Evolutionary conservation across 2,329 filamentous ascomycete species (phyloP).

Genomic region (Cryphonectria radicalis): DNA sequence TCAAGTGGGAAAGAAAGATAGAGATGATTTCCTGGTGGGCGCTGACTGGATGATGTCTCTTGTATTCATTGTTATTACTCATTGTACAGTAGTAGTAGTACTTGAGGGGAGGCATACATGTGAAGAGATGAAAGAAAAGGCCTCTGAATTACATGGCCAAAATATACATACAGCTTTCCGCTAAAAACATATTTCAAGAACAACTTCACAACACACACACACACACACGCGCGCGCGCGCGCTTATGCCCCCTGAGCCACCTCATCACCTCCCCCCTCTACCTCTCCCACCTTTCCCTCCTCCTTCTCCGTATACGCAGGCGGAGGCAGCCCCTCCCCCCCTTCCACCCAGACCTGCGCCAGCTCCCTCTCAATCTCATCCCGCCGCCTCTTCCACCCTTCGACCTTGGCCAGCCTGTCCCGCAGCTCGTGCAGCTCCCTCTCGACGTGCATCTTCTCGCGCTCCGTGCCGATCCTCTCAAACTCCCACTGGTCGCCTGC

Average conservation of each 20-base stretch:
- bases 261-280: not conserved
- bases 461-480: constrained; percentile 89
- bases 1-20: not conserved
- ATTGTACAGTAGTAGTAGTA: not conserved
- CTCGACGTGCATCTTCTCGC: constrained; percentile 91
- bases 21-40: not conserved
- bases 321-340: constrained; percentile 53
- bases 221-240: no score
- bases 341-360: constrained; percentile 63
- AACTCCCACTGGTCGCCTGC: constrained; percentile 89
- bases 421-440: constrained; percentile 85
- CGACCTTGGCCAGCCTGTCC: constrained; percentile 79
- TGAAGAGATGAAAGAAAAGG: not conserved
- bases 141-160: not conserved
- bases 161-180: not conserved
- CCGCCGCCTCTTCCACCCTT: constrained; percentile 78
- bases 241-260: constrained; percentile 5
- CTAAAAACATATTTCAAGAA: not conserved
- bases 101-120: not conserved
- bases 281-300: constrained; percentile 23
- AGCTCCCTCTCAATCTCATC: constrained; percentile 85
- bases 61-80: not conserved
- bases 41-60: not conserved
- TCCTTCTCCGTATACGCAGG: constrained; percentile 43
- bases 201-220: not conserved